phyloP scores from a whole-genome alignment of 1,284 basidiomycete species.

The Malassezia sp. region DNA sequence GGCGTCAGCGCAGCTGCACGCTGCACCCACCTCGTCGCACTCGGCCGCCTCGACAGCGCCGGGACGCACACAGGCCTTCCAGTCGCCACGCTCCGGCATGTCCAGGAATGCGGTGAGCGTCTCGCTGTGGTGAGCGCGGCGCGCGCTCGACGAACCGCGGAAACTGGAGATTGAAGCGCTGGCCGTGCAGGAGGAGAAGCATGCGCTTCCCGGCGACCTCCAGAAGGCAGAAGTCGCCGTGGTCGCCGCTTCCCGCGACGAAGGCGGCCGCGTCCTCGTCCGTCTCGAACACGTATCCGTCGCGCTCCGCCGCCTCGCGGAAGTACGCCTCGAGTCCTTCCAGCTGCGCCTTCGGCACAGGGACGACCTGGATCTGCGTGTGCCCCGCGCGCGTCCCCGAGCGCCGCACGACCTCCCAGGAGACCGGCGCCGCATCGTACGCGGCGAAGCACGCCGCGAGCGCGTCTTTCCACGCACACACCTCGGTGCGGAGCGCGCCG shows the following conservation, averaged over 20 bases:
- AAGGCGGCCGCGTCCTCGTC: conserved; percentile 9
- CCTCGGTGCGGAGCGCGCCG: conserved; percentile 15
- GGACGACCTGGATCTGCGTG: conserved; percentile 33
- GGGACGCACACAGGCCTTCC: conserved; percentile 22
- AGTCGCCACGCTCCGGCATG: conserved; percentile 30
- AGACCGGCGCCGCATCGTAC: conserved; percentile 12
- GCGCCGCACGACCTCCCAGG: conserved; percentile 24
- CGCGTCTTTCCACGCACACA: conserved; percentile 15
- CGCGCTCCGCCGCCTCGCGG: conserved; percentile 2
- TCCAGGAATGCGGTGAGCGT: conserved; percentile 24
- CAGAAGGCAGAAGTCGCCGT: conserved; percentile 16
- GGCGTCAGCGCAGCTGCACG: background rate
- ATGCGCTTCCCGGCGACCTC: conserved; percentile 2
- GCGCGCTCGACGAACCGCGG: conserved; percentile 11
- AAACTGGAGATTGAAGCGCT: conserved; percentile 20
- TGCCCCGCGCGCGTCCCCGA: conserved; percentile 28
- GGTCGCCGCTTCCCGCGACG: background rate
- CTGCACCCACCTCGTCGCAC: too few relatives aligned
- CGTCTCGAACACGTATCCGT: conserved; percentile 14
- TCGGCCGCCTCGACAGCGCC: conserved; percentile 18
- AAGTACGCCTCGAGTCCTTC: conserved; percentile 13
- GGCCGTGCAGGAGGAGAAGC: conserved; percentile 14
- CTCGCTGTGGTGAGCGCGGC: background rate
- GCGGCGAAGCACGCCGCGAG: conserved; percentile 18
- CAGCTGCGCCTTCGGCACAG: conserved; percentile 11